Evolutionary conservation across 2,329 filamentous ascomycete genomes (phyloP), one percentile per base, ranked within the genome.

Genomic region (Rosellinia necatrix): DNA sequence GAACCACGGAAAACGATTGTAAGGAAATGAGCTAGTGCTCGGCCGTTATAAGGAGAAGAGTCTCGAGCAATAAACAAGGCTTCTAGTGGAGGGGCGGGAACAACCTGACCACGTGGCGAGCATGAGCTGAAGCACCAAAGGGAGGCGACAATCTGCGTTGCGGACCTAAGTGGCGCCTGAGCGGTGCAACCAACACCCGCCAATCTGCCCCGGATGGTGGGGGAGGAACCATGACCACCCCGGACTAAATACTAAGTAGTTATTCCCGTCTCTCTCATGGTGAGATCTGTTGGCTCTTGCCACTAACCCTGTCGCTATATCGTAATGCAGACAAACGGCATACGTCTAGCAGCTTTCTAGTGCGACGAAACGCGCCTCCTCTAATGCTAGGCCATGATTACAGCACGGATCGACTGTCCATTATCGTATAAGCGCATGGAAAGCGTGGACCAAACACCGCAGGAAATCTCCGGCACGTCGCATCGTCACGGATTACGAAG

Each of bases 81-180:
- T 41, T 46, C 34, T 6, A 41, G 9, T 12, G 24, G 35, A 34
- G 44, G 50, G 21, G 30, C 21, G 13, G 50, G 48, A 40, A 42
- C 19, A 48, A 47, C 42, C 47, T 7, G 9, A 47, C 13, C 50
- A 53, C 50, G 50, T 53, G 50, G 42, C 34, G 42, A 42, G 42
- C 42, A 47, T n/a, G 27, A 47, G 42, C 42, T 53, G 50, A 53
- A 34, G 17, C n/a, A n/a, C n/a, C 19, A 44, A 47, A 40, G 25
- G 41, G 41, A 44, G 49, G 32, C 32, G 37, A 29, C 9, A 34
- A 34, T 37, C 6, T 13, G 17, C 10, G 27, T 13, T 1, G n/a
- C n/a, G n/a, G n/a, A n/a, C n/a, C n/a, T n/a, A n/a, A n/a, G n/a
- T n/a, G n/a, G n/a, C n/a, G n/a, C n/a, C n/a, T n/a, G n/a, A n/a